Conservation (phyloP, 1,284 basidiomycete genomes). For the Ustanciosporium gigantosporum region DNA sequence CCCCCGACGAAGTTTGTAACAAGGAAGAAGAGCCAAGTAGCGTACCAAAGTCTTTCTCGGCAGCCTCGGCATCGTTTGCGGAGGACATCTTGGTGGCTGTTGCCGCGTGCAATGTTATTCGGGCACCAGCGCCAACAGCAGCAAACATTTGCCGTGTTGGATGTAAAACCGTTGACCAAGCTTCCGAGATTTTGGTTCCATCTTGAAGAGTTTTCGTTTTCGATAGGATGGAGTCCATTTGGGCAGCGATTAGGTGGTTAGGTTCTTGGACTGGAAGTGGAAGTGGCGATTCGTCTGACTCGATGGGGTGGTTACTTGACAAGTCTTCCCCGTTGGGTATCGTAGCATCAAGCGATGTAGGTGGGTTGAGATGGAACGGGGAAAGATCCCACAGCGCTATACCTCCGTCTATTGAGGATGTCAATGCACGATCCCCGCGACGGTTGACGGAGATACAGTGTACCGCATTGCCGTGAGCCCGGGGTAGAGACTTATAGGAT, state of each 20-base stretch:
- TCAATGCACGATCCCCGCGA: constrained; percentile 3
- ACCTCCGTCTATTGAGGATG: constrained; percentile 23
- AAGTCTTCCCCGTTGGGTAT: background rate
- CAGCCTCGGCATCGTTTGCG: background rate
- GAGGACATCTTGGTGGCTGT: background rate
- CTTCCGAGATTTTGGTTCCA: constrained; percentile 24
- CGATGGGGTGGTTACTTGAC: too few relatives aligned
- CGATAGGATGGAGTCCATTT: constrained; percentile 10
- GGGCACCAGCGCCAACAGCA: constrained; percentile 13
- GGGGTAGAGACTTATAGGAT: constrained; percentile 1
- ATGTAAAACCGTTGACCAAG: constrained; percentile 27
- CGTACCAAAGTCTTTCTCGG: constrained; percentile 1
- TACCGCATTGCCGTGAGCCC: constrained; percentile 16
- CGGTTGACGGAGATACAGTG: constrained; percentile 15
- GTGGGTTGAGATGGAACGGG: constrained; percentile 1
- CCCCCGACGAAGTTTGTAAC: too few relatives aligned
- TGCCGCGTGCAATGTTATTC: constrained; percentile 9
- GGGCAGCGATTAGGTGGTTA: too few relatives aligned
- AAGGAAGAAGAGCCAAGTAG: constrained; percentile 1
- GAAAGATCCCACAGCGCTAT: constrained; percentile 23
- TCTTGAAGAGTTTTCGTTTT: constrained; percentile 2
- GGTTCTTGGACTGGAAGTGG: background rate
- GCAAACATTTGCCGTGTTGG: constrained; percentile 15
- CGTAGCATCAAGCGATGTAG: too few relatives aligned
- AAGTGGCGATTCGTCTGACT: background rate